A percentile compares a stretch with the other conserved stretches of the same genome.
phyloP scores from a whole-genome alignment of 768 basidiomycete genomes.

The Holtermanniella nyarrowii region DNA sequence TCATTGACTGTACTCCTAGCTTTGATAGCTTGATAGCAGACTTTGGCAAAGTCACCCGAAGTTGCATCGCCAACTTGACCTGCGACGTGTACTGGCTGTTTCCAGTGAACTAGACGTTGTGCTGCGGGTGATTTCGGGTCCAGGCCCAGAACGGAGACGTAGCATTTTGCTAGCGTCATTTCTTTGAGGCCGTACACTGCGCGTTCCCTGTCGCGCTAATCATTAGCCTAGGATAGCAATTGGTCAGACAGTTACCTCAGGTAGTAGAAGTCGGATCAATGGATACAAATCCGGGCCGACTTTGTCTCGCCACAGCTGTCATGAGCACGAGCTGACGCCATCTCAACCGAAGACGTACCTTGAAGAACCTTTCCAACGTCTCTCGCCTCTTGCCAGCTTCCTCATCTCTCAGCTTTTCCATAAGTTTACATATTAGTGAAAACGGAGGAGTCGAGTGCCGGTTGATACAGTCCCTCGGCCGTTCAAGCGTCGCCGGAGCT shows the following conservation, averaged over 20 bases:
- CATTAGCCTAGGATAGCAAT: too few relatives aligned
- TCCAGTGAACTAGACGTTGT: slow-evolving; percentile 79
- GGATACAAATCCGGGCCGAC: slow-evolving; percentile 85
- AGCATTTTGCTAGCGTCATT: slow-evolving; percentile 82
- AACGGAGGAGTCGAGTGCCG: slow-evolving; percentile 26
- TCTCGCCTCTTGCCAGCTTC: slow-evolving; percentile 65
- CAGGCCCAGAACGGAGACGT: slow-evolving; percentile 79
- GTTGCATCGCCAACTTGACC: slow-evolving; percentile 8
- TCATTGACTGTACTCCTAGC: slow-evolving; percentile 63
- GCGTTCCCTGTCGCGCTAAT: slow-evolving; percentile 84
- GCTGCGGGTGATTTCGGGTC: slow-evolving; percentile 71
- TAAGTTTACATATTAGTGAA: slow-evolving; percentile 47
- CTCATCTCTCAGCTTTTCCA: slow-evolving; percentile 63
- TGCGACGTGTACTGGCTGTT: slow-evolving; percentile 37
- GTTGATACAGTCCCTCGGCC: slow-evolving; percentile 31
- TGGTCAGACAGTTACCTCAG: slow-evolving; percentile 52
- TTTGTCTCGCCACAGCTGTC: slow-evolving; percentile 63
- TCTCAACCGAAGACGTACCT: slow-evolving; percentile 47
- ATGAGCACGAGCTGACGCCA: neutral
- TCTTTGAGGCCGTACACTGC: slow-evolving; percentile 91
- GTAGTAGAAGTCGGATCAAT: slow-evolving; percentile 74
- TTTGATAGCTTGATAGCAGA: slow-evolving; percentile 74
- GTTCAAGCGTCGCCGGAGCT: slow-evolving; percentile 13
- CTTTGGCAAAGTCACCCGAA: slow-evolving; percentile 76
- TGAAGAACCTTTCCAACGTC: slow-evolving; percentile 67